Evolutionary conservation across 331 rosid genomes (phyloP).

Genomic region (Acacia concinna): DNA sequence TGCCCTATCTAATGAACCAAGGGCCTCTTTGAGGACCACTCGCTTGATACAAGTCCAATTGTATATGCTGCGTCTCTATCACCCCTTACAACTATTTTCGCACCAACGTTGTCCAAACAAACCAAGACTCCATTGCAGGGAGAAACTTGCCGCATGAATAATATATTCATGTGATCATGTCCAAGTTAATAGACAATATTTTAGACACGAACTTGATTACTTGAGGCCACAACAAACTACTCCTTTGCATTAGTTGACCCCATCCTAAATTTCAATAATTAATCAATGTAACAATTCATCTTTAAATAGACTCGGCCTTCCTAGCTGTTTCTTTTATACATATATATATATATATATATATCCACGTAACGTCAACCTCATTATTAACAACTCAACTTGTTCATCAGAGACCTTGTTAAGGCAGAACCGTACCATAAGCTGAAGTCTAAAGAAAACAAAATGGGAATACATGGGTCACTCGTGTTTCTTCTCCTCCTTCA

Average conservation of each 20-base stretch:
- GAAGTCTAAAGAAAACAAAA: conserved; percentile 15
- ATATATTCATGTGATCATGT: no score
- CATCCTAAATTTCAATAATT: background rate
- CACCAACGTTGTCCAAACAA: background rate
- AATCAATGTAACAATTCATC: background rate
- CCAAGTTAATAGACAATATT: background rate
- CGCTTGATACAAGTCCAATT: no score
- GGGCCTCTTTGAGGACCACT: background rate
- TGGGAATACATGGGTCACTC: conserved; percentile 16
- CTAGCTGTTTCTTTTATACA: background rate
- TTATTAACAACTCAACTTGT: background rate
- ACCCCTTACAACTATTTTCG: background rate
- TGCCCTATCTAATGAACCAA: background rate
- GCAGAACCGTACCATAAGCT: background rate
- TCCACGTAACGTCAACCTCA: background rate
- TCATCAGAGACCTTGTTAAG: background rate
- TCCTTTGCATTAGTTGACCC: background rate
- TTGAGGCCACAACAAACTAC: background rate
- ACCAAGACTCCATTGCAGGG: background rate
- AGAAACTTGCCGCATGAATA: background rate
- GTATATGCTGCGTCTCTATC: no score
- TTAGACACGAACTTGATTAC: background rate
- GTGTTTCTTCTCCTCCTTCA: conserved; percentile 30
- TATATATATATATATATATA: no score
- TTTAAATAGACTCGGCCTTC: background rate